A percentile compares a stretch with the other conserved stretches of the same genome.
These are phyloP conservation scores for Neltuma alba DNA, from an alignment of 306 rosid species.

Conservation along the genomic window DNA sequence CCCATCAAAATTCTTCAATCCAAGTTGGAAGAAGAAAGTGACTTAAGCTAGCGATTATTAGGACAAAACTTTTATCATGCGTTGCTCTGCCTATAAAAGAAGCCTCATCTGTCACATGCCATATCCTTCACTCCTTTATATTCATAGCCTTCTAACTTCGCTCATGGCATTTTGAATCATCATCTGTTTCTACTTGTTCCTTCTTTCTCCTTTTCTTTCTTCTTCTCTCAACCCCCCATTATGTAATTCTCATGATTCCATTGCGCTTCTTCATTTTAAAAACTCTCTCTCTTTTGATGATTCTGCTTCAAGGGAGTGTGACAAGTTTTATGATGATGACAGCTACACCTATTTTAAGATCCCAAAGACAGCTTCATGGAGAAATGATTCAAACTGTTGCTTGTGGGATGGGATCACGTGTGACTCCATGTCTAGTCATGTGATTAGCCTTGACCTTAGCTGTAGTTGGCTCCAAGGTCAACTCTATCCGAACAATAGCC, in stretches of 20 bases:
- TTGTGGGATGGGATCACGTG: too few species aligned
- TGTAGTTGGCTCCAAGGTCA: too few species aligned
- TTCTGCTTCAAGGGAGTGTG: neutral
- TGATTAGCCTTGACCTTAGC: too few species aligned
- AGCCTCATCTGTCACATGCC: neutral
- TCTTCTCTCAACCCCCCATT: neutral
- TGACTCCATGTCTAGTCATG: too few species aligned
- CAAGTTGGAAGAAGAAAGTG: too few species aligned
- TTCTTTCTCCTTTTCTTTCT: neutral
- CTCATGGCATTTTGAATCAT: neutral
- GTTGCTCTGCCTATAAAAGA: too few species aligned
- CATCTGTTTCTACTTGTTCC: neutral
- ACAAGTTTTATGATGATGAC: too few species aligned
- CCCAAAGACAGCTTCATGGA: constrained; percentile 26
- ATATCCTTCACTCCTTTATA: neutral
- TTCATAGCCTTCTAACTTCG: neutral
- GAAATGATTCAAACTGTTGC: too few species aligned
- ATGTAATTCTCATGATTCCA: neutral
- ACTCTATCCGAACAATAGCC: too few species aligned
- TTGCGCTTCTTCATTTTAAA: neutral
- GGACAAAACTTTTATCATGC: too few species aligned
- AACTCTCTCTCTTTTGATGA: neutral
- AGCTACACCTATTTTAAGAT: neutral
- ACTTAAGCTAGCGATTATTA: too few species aligned
- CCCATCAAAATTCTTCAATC: too few species aligned